Evolutionary conservation across 768 basidiomycete species (phyloP).

Genomic region (Kwoniella sp.): DNA sequence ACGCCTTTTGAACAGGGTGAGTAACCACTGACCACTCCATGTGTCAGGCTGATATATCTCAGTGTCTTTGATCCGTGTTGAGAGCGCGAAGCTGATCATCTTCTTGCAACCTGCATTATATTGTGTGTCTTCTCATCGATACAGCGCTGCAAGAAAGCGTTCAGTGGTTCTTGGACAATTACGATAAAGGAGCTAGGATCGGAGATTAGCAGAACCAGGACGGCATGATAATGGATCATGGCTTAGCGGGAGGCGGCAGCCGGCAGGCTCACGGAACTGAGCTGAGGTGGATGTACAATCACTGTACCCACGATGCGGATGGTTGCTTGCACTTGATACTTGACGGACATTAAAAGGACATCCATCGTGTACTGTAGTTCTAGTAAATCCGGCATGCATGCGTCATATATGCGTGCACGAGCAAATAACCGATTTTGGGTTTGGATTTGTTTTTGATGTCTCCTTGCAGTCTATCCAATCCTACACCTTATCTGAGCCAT

Average conservation of each 20-base stretch:
- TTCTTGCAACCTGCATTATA: background rate
- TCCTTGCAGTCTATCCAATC: background rate
- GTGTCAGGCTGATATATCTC: too few species aligned
- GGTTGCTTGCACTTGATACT: too few species aligned
- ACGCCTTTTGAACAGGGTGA: constrained; percentile 84
- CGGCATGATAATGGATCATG: too few species aligned
- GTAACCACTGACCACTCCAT: constrained; percentile 17
- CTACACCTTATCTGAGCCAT: background rate
- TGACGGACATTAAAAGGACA: too few species aligned
- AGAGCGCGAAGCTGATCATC: background rate
- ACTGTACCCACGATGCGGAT: too few species aligned
- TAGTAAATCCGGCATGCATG: background rate
- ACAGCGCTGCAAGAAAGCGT: constrained; percentile 77
- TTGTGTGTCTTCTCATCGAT: background rate
- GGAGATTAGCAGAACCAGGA: background rate
- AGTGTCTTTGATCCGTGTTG: too few species aligned
- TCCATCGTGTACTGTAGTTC: background rate
- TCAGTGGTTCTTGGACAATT: constrained; percentile 83
- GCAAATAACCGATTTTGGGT: background rate
- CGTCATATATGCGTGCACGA: background rate
- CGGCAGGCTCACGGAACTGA: too few species aligned
- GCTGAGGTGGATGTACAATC: too few species aligned
- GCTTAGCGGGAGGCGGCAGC: too few species aligned
- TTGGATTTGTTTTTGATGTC: too few species aligned
- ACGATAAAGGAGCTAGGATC: constrained; percentile 60